Evolutionary conservation across 2,329 filamentous ascomycete species (phyloP), one percentile per base, ranked within the genome.

Genomic region (Rutstroemia sp.): DNA sequence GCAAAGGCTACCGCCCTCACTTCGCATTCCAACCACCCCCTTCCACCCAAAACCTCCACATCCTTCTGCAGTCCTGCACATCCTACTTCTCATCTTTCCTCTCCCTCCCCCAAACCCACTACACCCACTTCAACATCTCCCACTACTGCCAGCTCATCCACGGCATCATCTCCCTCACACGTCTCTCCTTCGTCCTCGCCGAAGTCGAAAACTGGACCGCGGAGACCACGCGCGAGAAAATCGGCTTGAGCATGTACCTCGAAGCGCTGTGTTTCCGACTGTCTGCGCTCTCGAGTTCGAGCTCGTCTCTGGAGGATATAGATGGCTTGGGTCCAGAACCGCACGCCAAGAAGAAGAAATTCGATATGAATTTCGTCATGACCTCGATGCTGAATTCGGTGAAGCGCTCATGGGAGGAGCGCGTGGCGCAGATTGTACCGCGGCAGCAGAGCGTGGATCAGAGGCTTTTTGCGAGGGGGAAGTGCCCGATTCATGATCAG

Each of bases 131-230:
- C 51, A 64, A 63, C 4, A 38, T 55, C 0, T 56, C 61, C 1
- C 59, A 67, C 34, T 67, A 64, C 62, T 58, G 55, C 2, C 23
- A 49, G 8, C 8, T 67, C 2, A 58, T 68, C 1, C 60, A 64
- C 27, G 37, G 50, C 2, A 57, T 67, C 0, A 50, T 69, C 9
- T 45, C 61, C 2, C 54, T 65, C 17, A 63, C 63, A 1, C 48
- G 65, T 9, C 60, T 69, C 1, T 63, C 66, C 0, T 69, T 68
- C 41, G 23, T 66, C 27, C 64, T 68, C 57, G 65, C 66, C 2
- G 49, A 55, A 12, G 57, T 49, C 14, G 44, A 64, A 16, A 55
- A 55, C 9, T 68, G 66, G 67, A 60, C 64, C 42, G 45, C 58
- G 1, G 56, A 59, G 1, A 63, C 58, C 2, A 64, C 66, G 2